phyloP scores from a whole-genome alignment of 2,329 filamentous ascomycete genomes.

The Bipolaris cookei region DNA sequence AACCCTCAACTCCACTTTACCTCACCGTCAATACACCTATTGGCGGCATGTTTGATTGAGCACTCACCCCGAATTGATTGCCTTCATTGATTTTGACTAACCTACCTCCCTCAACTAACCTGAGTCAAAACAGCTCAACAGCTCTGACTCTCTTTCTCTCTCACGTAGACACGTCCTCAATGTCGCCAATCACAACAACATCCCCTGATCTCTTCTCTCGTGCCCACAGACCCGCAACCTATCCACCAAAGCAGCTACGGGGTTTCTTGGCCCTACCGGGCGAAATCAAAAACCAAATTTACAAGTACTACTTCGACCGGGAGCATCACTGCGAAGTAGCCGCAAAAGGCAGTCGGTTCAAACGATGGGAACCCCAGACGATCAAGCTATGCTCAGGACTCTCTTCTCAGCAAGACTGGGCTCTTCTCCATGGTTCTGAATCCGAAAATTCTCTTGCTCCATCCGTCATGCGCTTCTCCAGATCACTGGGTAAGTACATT shows the following conservation, averaged over 20 bases:
- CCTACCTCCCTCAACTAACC: neutral
- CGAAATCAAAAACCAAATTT: conserved; percentile 60
- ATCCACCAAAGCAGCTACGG: conserved; percentile 21
- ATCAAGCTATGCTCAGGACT: conserved; percentile 24
- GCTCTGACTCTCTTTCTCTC: neutral
- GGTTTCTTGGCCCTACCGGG: conserved; percentile 52
- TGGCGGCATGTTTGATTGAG: neutral
- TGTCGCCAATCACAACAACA: neutral
- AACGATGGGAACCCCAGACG: conserved; percentile 3
- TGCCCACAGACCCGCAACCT: conserved; percentile 9
- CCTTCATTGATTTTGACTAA: neutral
- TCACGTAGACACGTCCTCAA: too few relatives aligned
- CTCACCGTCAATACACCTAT: neutral
- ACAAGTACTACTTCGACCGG: conserved; percentile 46
- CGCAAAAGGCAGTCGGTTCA: conserved; percentile 19
- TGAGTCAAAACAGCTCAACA: neutral
- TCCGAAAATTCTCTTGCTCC: neutral
- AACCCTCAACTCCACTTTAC: neutral
- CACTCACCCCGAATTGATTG: neutral
- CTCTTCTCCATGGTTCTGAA: neutral
- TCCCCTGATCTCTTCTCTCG: conserved; percentile 22
- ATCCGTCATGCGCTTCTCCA: conserved; percentile 24
- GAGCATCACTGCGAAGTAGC: conserved; percentile 37
- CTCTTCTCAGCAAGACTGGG: neutral
- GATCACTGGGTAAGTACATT: conserved; percentile 27